Conservation (phyloP, 352 stramenopile species). For the Aphanomyces euteiches region DNA sequence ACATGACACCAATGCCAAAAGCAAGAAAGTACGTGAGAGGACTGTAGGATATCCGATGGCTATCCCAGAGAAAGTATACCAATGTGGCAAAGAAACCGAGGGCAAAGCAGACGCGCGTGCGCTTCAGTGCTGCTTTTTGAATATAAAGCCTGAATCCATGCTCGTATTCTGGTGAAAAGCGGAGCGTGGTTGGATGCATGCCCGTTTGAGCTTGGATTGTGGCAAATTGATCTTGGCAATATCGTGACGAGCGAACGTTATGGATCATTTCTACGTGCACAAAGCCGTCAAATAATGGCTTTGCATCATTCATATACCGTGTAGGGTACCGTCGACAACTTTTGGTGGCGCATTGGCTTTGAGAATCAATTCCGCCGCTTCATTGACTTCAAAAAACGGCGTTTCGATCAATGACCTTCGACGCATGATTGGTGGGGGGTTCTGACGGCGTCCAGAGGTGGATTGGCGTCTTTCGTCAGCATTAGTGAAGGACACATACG, state of each 20-base stretch:
- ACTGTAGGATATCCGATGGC: not conserved
- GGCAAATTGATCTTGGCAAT: slow-evolving; percentile 28
- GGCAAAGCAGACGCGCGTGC: slow-evolving; percentile 21
- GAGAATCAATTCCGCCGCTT: slow-evolving; percentile 67
- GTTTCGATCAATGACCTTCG: slow-evolving; percentile 22
- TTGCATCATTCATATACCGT: not conserved
- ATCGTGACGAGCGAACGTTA: slow-evolving; percentile 13
- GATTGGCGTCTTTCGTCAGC: slow-evolving; percentile 1
- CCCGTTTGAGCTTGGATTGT: slow-evolving; percentile 28
- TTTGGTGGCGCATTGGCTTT: slow-evolving; percentile 57
- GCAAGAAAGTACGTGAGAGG: not conserved
- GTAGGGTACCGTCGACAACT: slow-evolving; percentile 42
- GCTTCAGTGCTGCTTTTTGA: slow-evolving; percentile 2
- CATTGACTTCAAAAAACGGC: slow-evolving; percentile 29
- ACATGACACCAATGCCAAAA: slow-evolving; percentile 33
- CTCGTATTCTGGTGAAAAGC: slow-evolving; percentile 29
- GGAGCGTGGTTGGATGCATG: slow-evolving; percentile 24
- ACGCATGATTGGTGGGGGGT: not conserved
- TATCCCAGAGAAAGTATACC: slow-evolving; percentile 26
- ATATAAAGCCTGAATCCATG: slow-evolving; percentile 21
- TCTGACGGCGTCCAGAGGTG: not conserved
- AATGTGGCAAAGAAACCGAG: slow-evolving; percentile 21
- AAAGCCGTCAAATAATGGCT: not conserved
- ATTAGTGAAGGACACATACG: slow-evolving; percentile 16
- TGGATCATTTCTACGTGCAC: slow-evolving; percentile 23